Conservation (phyloP, 1,284 basidiomycete species). For the Thecaphora frezii region DNA sequence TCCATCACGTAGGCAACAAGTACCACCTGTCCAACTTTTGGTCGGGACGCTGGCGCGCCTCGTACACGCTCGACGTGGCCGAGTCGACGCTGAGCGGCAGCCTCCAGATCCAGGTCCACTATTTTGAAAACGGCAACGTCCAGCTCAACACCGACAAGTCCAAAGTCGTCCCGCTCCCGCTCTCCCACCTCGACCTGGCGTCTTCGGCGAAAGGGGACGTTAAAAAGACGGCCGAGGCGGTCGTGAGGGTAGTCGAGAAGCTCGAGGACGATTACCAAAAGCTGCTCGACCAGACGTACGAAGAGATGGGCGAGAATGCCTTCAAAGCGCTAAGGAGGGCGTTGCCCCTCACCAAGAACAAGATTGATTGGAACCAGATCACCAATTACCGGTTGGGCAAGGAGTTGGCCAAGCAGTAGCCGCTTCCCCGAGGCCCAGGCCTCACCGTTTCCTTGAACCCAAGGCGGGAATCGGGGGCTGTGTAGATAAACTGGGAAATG, state of each 20-base stretch:
- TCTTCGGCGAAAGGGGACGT: background rate
- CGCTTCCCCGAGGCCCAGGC: background rate
- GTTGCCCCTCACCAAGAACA: constrained; percentile 54
- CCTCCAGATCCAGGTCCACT: constrained; percentile 50
- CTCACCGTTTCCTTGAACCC: no score
- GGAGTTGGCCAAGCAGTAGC: constrained; percentile 29
- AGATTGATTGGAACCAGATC: constrained; percentile 58
- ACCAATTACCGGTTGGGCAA: constrained; percentile 45
- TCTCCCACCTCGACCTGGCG: constrained; percentile 4
- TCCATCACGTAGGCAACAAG: constrained; percentile 54
- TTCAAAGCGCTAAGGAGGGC: constrained; percentile 52
- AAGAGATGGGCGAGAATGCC: constrained; percentile 44
- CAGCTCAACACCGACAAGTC: constrained; percentile 42
- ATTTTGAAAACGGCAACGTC: constrained; percentile 59
- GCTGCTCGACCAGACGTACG: constrained; percentile 27
- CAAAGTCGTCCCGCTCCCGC: constrained; percentile 18
- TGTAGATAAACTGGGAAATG: no score
- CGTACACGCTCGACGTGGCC: constrained; percentile 34
- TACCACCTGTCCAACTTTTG: constrained; percentile 58
- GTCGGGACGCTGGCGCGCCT: constrained; percentile 53
- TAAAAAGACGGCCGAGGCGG: constrained; percentile 13
- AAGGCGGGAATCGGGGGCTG: no score
- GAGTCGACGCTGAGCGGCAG: constrained; percentile 6
- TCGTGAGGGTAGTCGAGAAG: constrained; percentile 30
- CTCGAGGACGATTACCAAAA: constrained; percentile 50